Conservation (phyloP, 208 protist genomes). For the Wallacemonas sp. region DNA sequence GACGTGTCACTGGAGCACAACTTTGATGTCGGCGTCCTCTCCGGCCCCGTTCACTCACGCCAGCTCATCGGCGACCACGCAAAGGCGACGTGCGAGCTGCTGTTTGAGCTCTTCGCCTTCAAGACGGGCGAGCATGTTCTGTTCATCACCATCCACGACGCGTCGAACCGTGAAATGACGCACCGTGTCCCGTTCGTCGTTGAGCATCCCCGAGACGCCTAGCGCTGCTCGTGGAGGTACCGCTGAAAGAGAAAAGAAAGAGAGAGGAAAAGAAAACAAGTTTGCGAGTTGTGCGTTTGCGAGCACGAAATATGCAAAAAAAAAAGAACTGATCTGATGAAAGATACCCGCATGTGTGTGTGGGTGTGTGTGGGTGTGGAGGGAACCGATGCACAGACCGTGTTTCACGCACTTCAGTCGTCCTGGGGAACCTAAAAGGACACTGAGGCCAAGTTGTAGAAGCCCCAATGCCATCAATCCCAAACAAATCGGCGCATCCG, state of each 20-base stretch:
- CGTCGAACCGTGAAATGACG: conserved; percentile 52
- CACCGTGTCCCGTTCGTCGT: conserved; percentile 59
- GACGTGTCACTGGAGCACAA: conserved; percentile 56
- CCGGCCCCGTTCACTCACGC: conserved; percentile 54
- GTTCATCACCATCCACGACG: conserved; percentile 59
- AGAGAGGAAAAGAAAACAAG: not conserved
- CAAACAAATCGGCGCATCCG: too few relatives aligned
- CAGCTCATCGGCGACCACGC: conserved; percentile 52
- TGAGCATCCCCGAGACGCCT: conserved; percentile 26
- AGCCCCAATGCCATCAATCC: too few relatives aligned
- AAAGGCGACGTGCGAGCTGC: conserved; percentile 38
- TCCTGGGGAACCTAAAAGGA: too few relatives aligned
- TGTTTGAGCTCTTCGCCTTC: conserved; percentile 76
- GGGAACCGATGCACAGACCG: too few relatives aligned
- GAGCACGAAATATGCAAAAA: too few relatives aligned
- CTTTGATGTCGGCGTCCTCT: conserved; percentile 68
- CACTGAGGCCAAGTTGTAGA: too few relatives aligned
- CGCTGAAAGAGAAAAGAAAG: not conserved
- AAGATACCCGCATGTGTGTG: too few relatives aligned
- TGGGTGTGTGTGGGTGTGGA: too few relatives aligned
- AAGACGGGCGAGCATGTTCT: conserved; percentile 76
- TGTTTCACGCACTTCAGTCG: too few relatives aligned
- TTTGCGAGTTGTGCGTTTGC: not conserved
- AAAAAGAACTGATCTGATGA: too few relatives aligned
- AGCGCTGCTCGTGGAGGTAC: not conserved